Evolutionary conservation across 1,284 basidiomycete genomes (phyloP).

Genomic region (Xerocomus nothofagi): DNA sequence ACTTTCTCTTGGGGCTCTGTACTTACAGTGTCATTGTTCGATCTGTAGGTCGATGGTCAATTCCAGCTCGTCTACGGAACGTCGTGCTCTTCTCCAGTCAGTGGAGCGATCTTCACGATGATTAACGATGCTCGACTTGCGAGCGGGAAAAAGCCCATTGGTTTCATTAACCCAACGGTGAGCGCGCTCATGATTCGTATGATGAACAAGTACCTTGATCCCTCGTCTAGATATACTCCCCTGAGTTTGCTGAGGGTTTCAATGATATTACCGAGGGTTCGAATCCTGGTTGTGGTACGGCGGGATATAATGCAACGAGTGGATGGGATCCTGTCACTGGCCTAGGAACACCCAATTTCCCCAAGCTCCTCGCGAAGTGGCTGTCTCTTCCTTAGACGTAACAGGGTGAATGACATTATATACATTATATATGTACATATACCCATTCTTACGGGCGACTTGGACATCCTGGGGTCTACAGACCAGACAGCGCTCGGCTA

Average conservation of each 20-base stretch:
- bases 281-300: slow-evolving; percentile 41
- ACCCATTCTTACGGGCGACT: no score
- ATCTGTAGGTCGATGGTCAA: slow-evolving; percentile 30
- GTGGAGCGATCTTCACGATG: slow-evolving; percentile 43
- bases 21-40: background rate
- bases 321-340: slow-evolving; percentile 45
- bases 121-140: slow-evolving; percentile 48
- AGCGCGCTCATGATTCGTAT: background rate
- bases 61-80: slow-evolving; percentile 37
- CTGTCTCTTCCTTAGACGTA: background rate
- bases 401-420: no score
- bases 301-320: slow-evolving; percentile 33
- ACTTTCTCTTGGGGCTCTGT: background rate
- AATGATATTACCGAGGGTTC: slow-evolving; percentile 45
- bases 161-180: slow-evolving; percentile 38
- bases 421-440: no score
- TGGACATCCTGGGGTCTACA: no score
- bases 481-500: no score
- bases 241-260: slow-evolving; percentile 27
- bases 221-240: slow-evolving; percentile 26
- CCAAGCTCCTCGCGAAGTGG: background rate
- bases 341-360: slow-evolving; percentile 9
- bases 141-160: slow-evolving; percentile 37
- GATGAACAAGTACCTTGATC: background rate
- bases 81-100: slow-evolving; percentile 38